Evolutionary conservation across 345 rosid species (phyloP).

Genomic region (Durio zibethinus): DNA sequence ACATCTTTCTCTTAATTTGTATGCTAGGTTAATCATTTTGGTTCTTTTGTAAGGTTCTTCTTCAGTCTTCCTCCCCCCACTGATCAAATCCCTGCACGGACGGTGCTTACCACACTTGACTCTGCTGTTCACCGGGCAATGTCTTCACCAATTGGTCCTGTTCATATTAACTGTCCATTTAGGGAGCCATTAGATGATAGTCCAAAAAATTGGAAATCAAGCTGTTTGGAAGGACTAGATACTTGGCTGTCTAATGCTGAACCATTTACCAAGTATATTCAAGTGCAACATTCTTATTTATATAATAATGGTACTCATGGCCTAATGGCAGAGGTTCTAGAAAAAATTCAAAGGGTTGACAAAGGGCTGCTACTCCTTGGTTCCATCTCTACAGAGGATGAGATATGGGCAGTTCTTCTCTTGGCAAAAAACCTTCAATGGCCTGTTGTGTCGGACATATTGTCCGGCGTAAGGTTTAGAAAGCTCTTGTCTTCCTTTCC

Average conservation of each 20-base stretch:
- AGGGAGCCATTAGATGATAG: conserved; percentile 81
- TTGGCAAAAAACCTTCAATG: conserved; percentile 78
- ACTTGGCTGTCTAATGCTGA: conserved; percentile 63
- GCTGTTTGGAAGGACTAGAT: conserved; percentile 80
- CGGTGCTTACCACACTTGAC: conserved; percentile 85
- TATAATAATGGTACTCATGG: conserved; percentile 22
- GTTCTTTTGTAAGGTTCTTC: conserved; percentile 88
- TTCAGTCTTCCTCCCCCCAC: conserved; percentile 84
- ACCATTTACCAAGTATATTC: conserved; percentile 80
- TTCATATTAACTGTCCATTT: conserved; percentile 90
- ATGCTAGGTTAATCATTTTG: conserved; percentile 79
- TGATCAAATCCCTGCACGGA: conserved; percentile 69
- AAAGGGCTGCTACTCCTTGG: conserved; percentile 73
- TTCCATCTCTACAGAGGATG: conserved; percentile 73
- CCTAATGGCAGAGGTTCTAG: conserved; percentile 50
- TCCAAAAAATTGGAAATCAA: conserved; percentile 50
- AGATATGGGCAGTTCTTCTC: conserved; percentile 83
- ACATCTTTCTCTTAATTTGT: conserved; percentile 19
- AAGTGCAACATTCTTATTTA: conserved; percentile 39
- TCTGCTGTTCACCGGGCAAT: conserved; percentile 84
- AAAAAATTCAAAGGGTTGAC: conserved; percentile 48
- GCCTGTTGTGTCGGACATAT: conserved; percentile 88
- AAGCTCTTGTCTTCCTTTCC: conserved; percentile 48
- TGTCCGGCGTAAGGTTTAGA: conserved; percentile 90
- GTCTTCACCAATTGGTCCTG: conserved; percentile 73